phyloP scores from a whole-genome alignment of 2,329 filamentous ascomycete genomes.

The Cladosporium sp. region DNA sequence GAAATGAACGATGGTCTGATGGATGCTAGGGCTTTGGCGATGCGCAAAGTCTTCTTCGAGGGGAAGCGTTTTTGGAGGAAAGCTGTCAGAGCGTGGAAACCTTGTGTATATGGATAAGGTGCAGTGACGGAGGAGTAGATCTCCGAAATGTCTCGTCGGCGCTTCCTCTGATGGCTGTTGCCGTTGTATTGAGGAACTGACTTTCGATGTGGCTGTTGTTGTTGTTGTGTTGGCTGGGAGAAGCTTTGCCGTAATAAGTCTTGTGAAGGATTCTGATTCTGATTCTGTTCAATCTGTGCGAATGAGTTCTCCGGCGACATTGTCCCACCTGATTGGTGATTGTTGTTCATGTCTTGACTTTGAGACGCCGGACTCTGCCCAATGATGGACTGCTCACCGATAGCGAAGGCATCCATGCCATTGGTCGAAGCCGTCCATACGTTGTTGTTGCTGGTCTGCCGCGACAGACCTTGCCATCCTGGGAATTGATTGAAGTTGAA shows the following conservation, averaged over 20 bases:
- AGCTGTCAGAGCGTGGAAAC: conserved; percentile 84
- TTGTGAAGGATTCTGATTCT: conserved; percentile 28
- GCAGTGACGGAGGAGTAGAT: conserved; percentile 89
- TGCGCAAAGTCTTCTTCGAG: conserved; percentile 72
- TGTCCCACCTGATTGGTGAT: conserved; percentile 35
- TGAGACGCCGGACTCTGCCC: conserved; percentile 60
- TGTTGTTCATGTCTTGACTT: conserved; percentile 47
- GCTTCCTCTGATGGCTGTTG: conserved; percentile 43
- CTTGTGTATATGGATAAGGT: conserved; percentile 86
- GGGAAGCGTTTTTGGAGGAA: conserved; percentile 78
- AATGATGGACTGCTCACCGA: conserved; percentile 58
- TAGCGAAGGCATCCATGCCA: conserved; percentile 57
- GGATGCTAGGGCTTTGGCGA: conserved; percentile 82
- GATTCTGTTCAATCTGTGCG: conserved; percentile 33
- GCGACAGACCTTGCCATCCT: conserved; percentile 38
- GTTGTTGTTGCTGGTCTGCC: conserved; percentile 46
- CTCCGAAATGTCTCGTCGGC: conserved; percentile 70
- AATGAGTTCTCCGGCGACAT: conserved; percentile 35
- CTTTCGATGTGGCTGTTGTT: conserved; percentile 31
- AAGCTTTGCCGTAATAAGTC: conserved; percentile 34
- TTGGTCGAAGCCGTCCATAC: conserved; percentile 46
- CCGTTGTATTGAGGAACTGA: conserved; percentile 33
- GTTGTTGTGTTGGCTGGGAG: conserved; percentile 33
- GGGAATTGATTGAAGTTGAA: conserved; percentile 29
- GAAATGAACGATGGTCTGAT: conserved; percentile 93